Evolutionary conservation across 768 basidiomycete genomes (phyloP).

Genomic region (Lyophyllum atratum): DNA sequence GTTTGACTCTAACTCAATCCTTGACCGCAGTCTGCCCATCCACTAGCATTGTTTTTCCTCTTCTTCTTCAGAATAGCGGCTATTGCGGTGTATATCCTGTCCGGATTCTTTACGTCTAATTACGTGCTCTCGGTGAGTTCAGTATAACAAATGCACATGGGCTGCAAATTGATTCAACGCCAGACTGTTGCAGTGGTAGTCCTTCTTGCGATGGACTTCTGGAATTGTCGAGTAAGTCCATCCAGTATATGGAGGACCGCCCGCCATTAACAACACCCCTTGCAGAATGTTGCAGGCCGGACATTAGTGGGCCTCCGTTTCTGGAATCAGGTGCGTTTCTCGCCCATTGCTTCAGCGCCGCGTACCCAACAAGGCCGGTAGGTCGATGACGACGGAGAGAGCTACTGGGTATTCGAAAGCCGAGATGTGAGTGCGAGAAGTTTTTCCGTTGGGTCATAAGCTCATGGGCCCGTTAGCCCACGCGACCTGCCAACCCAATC

Average conservation of each 20-base stretch:
- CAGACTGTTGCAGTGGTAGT: constrained; percentile 90
- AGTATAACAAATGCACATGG: background rate
- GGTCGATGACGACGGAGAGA: constrained; percentile 96
- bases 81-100: constrained; percentile 91
- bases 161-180: background rate
- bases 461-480: constrained; percentile 54
- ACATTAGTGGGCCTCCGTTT: constrained; percentile 93
- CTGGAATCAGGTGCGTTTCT: constrained; percentile 82
- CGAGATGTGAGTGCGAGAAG: constrained; percentile 70
- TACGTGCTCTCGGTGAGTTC: constrained; percentile 88
- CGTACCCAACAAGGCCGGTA: constrained; percentile 24
- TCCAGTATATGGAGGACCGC: background rate
- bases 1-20: constrained; percentile 8
- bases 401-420: constrained; percentile 97
- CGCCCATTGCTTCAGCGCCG: background rate
- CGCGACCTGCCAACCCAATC: constrained; percentile 83
- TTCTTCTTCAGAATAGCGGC: constrained; percentile 88
- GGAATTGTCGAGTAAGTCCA: constrained; percentile 86
- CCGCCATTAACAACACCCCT: background rate
- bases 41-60: constrained; percentile 82
- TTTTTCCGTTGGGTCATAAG: background rate
- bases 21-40: constrained; percentile 70
- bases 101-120: constrained; percentile 85
- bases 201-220: constrained; percentile 95
- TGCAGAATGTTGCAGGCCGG: constrained; percentile 89